Conservation (phyloP, 331 rosid genomes). For the Erythrophleum ivorense region DNA sequence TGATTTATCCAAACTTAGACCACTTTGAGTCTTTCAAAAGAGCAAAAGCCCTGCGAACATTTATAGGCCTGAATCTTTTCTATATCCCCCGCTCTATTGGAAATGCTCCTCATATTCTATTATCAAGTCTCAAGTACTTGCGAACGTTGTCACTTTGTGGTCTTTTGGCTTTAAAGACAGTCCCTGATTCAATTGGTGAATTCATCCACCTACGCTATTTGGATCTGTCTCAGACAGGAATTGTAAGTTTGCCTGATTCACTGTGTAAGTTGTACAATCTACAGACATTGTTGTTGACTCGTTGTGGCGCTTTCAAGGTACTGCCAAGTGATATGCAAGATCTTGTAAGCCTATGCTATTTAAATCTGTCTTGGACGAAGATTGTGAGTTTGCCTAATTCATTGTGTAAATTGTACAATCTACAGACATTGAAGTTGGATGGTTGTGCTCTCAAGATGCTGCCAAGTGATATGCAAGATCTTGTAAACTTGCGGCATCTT, state of each 20-base stretch:
- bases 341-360: not conserved
- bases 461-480: not conserved
- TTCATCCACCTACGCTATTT: slow-evolving; percentile 13
- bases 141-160: not conserved
- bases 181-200: slow-evolving; percentile 24
- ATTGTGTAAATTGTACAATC: slow-evolving; percentile 2
- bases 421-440: not conserved
- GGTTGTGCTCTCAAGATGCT: rapidly evolving
- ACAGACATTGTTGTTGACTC: not conserved
- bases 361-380: rapidly evolving
- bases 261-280: slow-evolving; percentile 17
- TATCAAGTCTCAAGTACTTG: not conserved
- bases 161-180: rapidly evolving
- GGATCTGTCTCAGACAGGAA: not conserved
- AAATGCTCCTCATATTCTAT: not conserved
- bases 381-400: slow-evolving; percentile 11
- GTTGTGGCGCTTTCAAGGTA: rapidly evolving
- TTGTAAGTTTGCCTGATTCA: not conserved
- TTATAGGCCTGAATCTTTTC: not conserved
- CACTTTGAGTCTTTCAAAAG: not conserved
- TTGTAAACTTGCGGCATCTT: not conserved
- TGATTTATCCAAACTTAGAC: not conserved
- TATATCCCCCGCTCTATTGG: not conserved
- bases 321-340: not conserved
- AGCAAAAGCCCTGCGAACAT: not conserved